Conservation (phyloP, 2,329 filamentous ascomycete species). For the Apiospora rasikravindrae region DNA sequence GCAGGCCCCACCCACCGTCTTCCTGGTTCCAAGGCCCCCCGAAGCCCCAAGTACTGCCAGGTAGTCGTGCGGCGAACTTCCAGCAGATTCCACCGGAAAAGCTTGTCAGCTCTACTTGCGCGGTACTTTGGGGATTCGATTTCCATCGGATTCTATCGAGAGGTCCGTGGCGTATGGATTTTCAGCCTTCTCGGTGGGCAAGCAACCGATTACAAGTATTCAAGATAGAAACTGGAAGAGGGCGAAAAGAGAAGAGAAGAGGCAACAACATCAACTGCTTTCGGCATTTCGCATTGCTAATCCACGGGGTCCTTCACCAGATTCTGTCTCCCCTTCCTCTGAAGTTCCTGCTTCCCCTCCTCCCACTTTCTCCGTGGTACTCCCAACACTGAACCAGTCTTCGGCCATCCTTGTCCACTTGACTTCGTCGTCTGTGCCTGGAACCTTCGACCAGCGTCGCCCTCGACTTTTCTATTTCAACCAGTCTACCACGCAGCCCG, state of each 20-base stretch:
- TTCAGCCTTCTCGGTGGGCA: slow-evolving; percentile 34
- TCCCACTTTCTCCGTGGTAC: not conserved
- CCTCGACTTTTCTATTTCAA: slow-evolving; percentile 14
- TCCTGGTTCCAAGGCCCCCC: not conserved
- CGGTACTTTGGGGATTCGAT: slow-evolving; percentile 30
- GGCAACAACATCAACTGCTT: slow-evolving; percentile 16
- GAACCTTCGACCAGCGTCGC: slow-evolving; percentile 21
- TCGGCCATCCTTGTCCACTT: slow-evolving; percentile 1
- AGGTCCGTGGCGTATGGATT: slow-evolving; percentile 36
- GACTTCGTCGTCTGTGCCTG: slow-evolving; percentile 20
- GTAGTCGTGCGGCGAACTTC: not conserved
- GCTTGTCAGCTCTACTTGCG: slow-evolving; percentile 20
- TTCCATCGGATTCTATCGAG: slow-evolving; percentile 42
- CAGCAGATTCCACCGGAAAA: not conserved
- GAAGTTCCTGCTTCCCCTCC: slow-evolving; percentile 9
- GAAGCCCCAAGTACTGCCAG: slow-evolving; percentile 4
- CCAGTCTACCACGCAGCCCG: not conserved
- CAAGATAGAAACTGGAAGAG: slow-evolving; percentile 17
- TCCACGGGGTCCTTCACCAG: not conserved
- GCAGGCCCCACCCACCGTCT: not conserved
- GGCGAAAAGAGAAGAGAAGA: slow-evolving; percentile 7
- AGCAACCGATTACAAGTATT: slow-evolving; percentile 17
- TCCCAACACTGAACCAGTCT: not conserved
- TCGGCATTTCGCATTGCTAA: slow-evolving; percentile 12
- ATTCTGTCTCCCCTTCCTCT: slow-evolving; percentile 13